These are phyloP conservation scores for Simmondsia chinensis DNA, from an alignment of 148 eudicot species.

Conservation along the genomic window DNA sequence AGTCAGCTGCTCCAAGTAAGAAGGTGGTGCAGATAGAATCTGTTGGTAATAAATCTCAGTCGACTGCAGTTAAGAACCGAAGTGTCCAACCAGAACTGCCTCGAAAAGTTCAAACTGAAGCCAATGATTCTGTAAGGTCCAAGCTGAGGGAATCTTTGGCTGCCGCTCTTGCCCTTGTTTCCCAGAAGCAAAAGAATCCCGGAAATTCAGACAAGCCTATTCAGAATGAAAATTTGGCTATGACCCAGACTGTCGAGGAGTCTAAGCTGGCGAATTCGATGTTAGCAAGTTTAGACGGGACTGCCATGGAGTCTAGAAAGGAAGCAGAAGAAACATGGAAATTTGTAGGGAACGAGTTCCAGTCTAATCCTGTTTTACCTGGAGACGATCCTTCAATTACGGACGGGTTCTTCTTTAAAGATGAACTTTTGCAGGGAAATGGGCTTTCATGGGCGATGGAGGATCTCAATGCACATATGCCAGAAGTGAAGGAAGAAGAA, in stretches of 20 bases:
- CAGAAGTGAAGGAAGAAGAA: constrained; percentile 28
- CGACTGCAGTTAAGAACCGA: constrained; percentile 33
- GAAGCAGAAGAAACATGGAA: constrained; percentile 23
- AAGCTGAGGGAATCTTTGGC: constrained; percentile 89
- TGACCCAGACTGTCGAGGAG: too few species aligned
- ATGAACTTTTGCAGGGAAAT: constrained; percentile 88
- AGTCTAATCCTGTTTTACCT: constrained; percentile 34
- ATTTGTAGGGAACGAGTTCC: constrained; percentile 25
- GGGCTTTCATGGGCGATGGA: constrained; percentile 90
- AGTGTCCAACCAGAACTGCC: constrained; percentile 25
- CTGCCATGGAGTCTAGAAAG: constrained; percentile 14
- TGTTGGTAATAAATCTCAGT: constrained; percentile 31
- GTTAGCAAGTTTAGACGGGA: too few species aligned
- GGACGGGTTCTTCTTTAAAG: constrained; percentile 54
- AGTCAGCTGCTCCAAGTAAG: constrained; percentile 21
- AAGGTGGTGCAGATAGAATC: constrained; percentile 50
- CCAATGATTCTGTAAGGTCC: constrained; percentile 66
- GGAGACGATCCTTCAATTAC: constrained; percentile 52
- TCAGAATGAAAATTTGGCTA: constrained; percentile 10
- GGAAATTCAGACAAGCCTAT: constrained; percentile 22
- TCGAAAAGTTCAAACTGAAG: constrained; percentile 34
- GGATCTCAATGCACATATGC: constrained; percentile 34
- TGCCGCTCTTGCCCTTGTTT: constrained; percentile 65
- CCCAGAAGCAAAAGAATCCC: constrained; percentile 22
- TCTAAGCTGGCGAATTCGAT: too few species aligned